Percentiles rank a stretch among this genome's conserved stretches.
These are phyloP conservation scores for Epichloe amarillans DNA, from an alignment of 2,329 filamentous ascomycete genomes.

Conservation along the genomic window DNA sequence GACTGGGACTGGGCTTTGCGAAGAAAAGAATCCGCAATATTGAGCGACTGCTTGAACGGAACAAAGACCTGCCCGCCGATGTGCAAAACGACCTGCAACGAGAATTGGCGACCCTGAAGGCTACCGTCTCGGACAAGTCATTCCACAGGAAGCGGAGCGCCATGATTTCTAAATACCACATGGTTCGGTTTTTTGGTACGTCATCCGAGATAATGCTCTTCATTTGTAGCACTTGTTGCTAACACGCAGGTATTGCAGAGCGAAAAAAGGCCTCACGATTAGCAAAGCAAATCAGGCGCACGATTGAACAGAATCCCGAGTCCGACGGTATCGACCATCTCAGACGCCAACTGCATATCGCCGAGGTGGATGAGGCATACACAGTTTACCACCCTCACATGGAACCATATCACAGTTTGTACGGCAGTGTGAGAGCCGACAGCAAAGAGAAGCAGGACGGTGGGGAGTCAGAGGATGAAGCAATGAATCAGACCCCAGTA, in stretches of 20 bases:
- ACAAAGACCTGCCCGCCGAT: slow-evolving; percentile 51
- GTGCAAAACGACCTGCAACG: slow-evolving; percentile 57
- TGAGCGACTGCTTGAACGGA: slow-evolving; percentile 48
- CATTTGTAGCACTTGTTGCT: background rate
- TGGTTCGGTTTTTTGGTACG: slow-evolving; percentile 71
- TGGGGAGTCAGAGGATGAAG: slow-evolving; percentile 26
- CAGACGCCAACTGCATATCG: slow-evolving; percentile 47
- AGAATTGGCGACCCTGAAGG: slow-evolving; percentile 53
- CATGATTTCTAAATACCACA: slow-evolving; percentile 71
- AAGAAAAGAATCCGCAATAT: slow-evolving; percentile 63
- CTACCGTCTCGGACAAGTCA: slow-evolving; percentile 46
- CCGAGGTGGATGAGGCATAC: slow-evolving; percentile 65
- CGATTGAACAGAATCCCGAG: slow-evolving; percentile 37
- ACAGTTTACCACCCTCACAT: slow-evolving; percentile 58
- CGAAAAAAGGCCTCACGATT: slow-evolving; percentile 58
- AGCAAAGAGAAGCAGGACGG: slow-evolving; percentile 24
- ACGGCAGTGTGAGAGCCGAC: slow-evolving; percentile 26
- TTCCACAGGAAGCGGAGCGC: slow-evolving; percentile 48
- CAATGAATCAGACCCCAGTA: slow-evolving; percentile 21
- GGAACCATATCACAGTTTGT: slow-evolving; percentile 56
- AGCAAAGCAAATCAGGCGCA: slow-evolving; percentile 50
- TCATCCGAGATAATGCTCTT: background rate
- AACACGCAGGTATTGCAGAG: slow-evolving; percentile 29
- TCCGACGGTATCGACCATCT: slow-evolving; percentile 38
- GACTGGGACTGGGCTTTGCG: slow-evolving; percentile 43